Base-by-base conservation (phyloP, 345 rosid genomes). In the Sisymbrium altissimum region DNA sequence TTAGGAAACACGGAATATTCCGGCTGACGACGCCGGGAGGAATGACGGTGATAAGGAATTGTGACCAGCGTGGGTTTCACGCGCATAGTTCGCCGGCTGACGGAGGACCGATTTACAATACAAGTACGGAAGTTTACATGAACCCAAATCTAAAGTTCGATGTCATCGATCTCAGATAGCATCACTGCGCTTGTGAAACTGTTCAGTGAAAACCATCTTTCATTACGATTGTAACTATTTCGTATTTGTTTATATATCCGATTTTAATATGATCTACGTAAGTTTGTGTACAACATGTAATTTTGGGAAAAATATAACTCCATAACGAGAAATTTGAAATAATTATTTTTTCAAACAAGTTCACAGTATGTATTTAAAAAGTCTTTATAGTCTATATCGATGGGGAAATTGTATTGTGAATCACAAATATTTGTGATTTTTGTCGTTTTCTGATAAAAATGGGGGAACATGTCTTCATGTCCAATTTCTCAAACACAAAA, bases 1-100 rank as follows among this genome's bases (percentile, higher is more conserved):
- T 13, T 80, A 92, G 99, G 73, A 86, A 77, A 33, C 97, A 95
- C 10, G 99, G 98, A 45, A 92, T 92, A 73, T 95, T 95, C 72
- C 86, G 96, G 77, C 71, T 92, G 86, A 92, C 99, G 11, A 81
- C 86, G 1, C 99, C 97, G 0, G 97, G 98, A 62, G 98, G 99
- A 64, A 90, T 95, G 91, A 86, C 96, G 3, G 92, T 92, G 55
- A 88, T 90, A 77, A 81, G 99, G 75, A 84, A 92, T 3, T 90
- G 98, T 85, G 91, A 84, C 60, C 89, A 57, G 63, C 96, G 97
- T 21, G 99, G 99, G 50, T 95, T 95, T 78, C 99, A 92, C 74
- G 83, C 91, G 0, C 99, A 95, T 6, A 74, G 83, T 71, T 86
- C 76, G 19, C 97, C 99, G 27, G 70, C 84, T 0, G 96, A 95